Conservation (phyloP, 2,329 filamentous ascomycete genomes). For the Fusarium duplospermum region DNA sequence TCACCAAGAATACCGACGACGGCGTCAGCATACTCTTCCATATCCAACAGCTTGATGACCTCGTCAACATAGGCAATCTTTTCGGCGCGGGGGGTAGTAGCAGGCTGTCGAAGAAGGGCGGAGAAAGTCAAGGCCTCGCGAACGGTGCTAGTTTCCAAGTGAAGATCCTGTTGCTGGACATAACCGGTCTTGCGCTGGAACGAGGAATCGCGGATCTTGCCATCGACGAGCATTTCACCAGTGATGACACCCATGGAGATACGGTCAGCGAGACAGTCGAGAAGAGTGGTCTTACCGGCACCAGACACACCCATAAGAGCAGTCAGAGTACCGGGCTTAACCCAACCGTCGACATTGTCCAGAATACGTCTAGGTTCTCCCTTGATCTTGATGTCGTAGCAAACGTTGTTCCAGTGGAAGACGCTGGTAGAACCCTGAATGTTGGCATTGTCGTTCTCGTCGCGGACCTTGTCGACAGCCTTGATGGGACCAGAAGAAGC, state of each 20-base stretch:
- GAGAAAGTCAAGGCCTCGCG: conserved; percentile 78
- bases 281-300: conserved; percentile 73
- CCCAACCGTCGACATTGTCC: conserved; percentile 79
- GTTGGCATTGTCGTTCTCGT: conserved; percentile 15
- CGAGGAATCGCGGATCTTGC: conserved; percentile 71
- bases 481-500: conserved; percentile 30
- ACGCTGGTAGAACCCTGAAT: conserved; percentile 52
- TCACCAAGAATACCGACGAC: conserved; percentile 69
- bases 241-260: conserved; percentile 78
- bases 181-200: conserved; percentile 80
- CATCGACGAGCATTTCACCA: conserved; percentile 78
- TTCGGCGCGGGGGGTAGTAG: conserved; percentile 71
- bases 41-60: conserved; percentile 71
- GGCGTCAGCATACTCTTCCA: conserved; percentile 71
- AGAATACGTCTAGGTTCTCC: conserved; percentile 75
- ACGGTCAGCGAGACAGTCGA: conserved; percentile 73
- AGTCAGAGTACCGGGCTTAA: conserved; percentile 79
- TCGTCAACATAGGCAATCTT: conserved; percentile 86
- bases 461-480: conserved; percentile 32
- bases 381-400: conserved; percentile 78
- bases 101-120: conserved; percentile 82
- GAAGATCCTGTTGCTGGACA: conserved; percentile 74
- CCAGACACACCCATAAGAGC: conserved; percentile 70
- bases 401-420: conserved; percentile 79
- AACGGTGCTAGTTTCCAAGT: conserved; percentile 58